These are phyloP conservation scores for Venturia asperata DNA, from an alignment of 2,329 filamentous ascomycete genomes.

Conservation along the genomic window DNA sequence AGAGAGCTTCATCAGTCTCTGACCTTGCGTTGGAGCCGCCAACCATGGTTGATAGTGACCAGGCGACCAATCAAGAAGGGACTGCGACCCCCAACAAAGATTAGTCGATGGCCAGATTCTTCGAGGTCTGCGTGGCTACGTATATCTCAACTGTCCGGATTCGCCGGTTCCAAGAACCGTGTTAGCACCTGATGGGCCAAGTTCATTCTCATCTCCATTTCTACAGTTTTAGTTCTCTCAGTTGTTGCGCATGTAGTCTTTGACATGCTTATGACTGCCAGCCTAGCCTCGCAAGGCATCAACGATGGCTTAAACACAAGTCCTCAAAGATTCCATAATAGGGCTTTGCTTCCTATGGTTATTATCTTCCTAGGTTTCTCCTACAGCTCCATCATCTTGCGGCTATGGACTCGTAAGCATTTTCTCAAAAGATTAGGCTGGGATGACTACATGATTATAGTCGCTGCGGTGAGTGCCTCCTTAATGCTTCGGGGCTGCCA, in stretches of 20 bases:
- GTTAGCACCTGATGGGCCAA: background rate
- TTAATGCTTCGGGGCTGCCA: background rate
- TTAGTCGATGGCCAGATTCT: background rate
- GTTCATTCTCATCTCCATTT: background rate
- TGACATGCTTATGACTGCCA: slow-evolving; percentile 2
- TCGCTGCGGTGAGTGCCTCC: slow-evolving; percentile 31
- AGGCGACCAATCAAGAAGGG: background rate
- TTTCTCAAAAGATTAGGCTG: slow-evolving; percentile 29
- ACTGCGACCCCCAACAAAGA: slow-evolving; percentile 1
- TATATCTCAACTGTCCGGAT: background rate
- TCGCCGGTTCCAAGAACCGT: background rate
- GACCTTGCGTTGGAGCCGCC: background rate
- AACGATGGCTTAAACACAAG: background rate
- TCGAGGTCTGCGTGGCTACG: background rate
- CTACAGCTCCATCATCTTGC: background rate
- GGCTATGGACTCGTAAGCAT: slow-evolving; percentile 3
- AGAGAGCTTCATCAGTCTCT: background rate
- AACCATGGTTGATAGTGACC: background rate
- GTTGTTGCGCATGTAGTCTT: background rate
- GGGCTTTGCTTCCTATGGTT: slow-evolving; percentile 6
- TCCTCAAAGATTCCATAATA: background rate
- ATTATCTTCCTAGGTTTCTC: slow-evolving; percentile 10
- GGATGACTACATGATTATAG: slow-evolving; percentile 38
- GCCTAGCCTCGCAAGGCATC: background rate
- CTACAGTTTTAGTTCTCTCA: background rate